Evolutionary conservation across 2,329 filamentous ascomycete species (phyloP), one percentile per base, ranked within the genome.

Genomic region (Tolypocladium ovalisporum): DNA sequence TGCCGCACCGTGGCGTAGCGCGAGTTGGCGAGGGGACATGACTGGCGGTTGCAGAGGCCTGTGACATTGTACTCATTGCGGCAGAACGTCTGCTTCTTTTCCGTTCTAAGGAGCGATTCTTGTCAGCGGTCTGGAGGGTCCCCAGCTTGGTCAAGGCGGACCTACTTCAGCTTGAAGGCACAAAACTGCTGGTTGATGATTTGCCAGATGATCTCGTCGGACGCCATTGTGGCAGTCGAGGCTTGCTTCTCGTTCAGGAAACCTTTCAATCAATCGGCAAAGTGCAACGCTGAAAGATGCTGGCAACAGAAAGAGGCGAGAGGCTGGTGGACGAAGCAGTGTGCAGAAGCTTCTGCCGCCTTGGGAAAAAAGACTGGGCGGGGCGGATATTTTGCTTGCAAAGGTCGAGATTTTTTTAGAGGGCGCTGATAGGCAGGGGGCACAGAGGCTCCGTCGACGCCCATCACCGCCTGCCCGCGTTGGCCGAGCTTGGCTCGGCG

Each of bases 201-300:
- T 72, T 92, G 86, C 94, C 94, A 99, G 62, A 97, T 87, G 63
- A 97, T 95, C 75, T 97, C 93, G 79, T 97, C 93, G 62, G 90
- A 95, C 58, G 89, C 85, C 89, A 94, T 95, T 58, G 59, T 54
- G 35, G 1, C 35, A 7, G 27, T n/a, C 35, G 13, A 27, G 7
- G n/a, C 32, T 22, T 13, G 36, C 35, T 4, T 39, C 36, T 24
- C 36, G 34, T 6, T 22, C 52, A 19, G 3, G 27, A 19, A 40
- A 10, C 15, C 53, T 75, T 47, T 37, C 52, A 52, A 42, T 51
- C 29, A n/a, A n/a, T n/a, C n/a, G n/a, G 47, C 47, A 34, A 51
- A 15, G 29, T 22, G 27, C 35, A 39, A 5, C 37, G 39, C 44
- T 44, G 22, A 7, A 27, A 22, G 52, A 42, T 53, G 47, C 47